Evolutionary conservation across 192 early-diverging fungal genomes (phyloP), one percentile per base, ranked within the genome.

Genomic region (Neocallimastix lanati): DNA sequence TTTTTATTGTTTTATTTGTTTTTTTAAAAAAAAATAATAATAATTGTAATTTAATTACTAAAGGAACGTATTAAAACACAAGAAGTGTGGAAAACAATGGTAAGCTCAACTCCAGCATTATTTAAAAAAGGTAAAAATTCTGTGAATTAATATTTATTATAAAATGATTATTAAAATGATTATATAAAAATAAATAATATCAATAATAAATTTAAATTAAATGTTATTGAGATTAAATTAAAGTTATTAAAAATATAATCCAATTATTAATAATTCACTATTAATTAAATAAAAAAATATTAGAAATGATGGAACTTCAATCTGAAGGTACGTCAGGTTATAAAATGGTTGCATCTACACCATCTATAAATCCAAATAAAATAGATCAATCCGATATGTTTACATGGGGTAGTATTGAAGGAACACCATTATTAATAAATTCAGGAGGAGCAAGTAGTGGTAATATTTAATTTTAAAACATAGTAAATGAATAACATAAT

Each of bases 321-420:
- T n/a, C 50, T 67, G 50, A 67, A 25, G 25, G 50, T 11, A n/a
- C 50, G 9, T 18, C 16, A 28, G 92, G 91, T 2, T 94, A 86
- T 77, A 81, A 79, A 13, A 87, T 91, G 78, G 93, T 95, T 1
- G 86, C 92, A 13, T 83, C 89, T 13, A 93, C 94, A 27, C 94
- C 94, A 0, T 81, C 88, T 4, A 83, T 88, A 3, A 86, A 83
- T 33, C 94, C 93, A 29, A 85, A 90, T 13, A 87, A 89, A 78
- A 80, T 95, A 30, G 91, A 91, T 50, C 90, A 88, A 25, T 84
- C 87, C 29, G 89, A 90, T 28, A 79, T 94, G 33, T 92, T 95
- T 91, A 95, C 94, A 27, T 95, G 93, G 93, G 93, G 94, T 58
- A 88, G 87, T 29, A 93, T 95, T 78, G 93, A 94, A 76, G 91